Conservation (phyloP, 2,329 filamentous ascomycete species). For the Periconia macrospinosa region DNA sequence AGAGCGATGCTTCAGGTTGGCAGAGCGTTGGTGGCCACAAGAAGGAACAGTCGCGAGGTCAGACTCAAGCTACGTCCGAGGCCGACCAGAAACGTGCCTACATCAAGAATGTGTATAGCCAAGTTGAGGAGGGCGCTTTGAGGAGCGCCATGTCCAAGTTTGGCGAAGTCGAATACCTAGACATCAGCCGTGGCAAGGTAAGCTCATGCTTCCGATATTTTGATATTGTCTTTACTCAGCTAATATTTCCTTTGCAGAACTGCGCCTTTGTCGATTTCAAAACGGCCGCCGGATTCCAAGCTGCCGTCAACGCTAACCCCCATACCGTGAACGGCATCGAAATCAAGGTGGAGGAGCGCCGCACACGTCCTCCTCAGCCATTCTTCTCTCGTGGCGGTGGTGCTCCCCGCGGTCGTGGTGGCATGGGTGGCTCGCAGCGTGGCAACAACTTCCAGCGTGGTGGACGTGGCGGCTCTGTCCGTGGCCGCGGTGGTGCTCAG, state of each 20-base stretch:
- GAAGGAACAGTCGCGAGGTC: constrained; percentile 78
- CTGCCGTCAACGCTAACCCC: constrained; percentile 81
- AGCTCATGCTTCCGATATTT: constrained; percentile 19
- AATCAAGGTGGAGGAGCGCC: constrained; percentile 86
- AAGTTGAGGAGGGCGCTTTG: constrained; percentile 75
- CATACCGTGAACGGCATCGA: constrained; percentile 81
- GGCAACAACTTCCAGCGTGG: constrained; percentile 68
- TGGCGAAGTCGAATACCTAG: constrained; percentile 65
- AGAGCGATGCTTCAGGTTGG: constrained; percentile 73
- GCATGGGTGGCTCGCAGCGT: constrained; percentile 59
- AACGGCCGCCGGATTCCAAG: constrained; percentile 76
- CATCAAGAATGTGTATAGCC: constrained; percentile 93
- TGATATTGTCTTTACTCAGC: constrained; percentile 15
- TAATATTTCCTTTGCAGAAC: constrained; percentile 62
- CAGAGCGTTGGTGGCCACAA: constrained; percentile 78
- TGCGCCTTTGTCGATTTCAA: constrained; percentile 96
- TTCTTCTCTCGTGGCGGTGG: constrained; percentile 45
- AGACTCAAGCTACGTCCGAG: constrained; percentile 66
- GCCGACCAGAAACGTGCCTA: constrained; percentile 82
- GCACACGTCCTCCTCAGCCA: constrained; percentile 54
- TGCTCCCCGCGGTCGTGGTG: constrained; percentile 62
- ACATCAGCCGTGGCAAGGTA: constrained; percentile 76
- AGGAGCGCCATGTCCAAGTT: constrained; percentile 71
- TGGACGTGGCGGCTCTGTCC: constrained; percentile 64
- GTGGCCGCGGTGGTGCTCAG: constrained; percentile 52